Base-by-base conservation (phyloP, 257 asterid species). In the Gardenia jasminoides region DNA sequence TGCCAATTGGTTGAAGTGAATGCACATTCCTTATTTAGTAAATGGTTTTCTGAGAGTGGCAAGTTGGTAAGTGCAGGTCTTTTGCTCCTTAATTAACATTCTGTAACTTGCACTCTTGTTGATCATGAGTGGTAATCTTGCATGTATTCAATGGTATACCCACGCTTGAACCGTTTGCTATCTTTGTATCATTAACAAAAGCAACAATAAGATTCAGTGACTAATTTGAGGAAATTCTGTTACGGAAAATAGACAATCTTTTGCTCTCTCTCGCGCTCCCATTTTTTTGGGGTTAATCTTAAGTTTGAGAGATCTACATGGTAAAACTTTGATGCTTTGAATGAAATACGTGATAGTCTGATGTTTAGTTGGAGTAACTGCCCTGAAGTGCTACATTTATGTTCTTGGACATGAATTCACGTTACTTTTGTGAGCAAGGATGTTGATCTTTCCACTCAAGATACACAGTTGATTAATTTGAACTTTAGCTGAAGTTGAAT, bases 41-140 rank as follows among this genome's bases (percentile, higher is more conserved):
- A 96, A 91, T 96, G 98, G 98, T 96, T 96, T 84, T 96, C 99
- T 74, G 99, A 96, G 88, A 96, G 99, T 84, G 99, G 99, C 85
- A 96, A 96, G 89, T 88, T 92, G 95, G 99, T 92, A 86, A 71
- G 92, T 84, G 33, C 52, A 67, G 44, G 71, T 31, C n/a, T n/a
- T 75, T 76, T 76, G 31, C 71, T 74, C 65, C n/a, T 44, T 46
- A 7, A 31, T 61, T 16, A 52, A 58, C 20, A n/a, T 22, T 22
- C 66, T 59, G 2, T 8, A 70, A 15, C 62, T 62, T 31, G 10
- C 61, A 36, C 24, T 62, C 10, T 47, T 56, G 2, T 10, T 58
- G 31, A 7, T 39, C n/a, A 10, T 28, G 46, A 28, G 43, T 41
- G 41, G 41, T 36, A 33, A 56, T n/a, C 1, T 30, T 43, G 13